Evolutionary conservation across 176 grass and related monocot species (phyloP).

Genomic region (Chloris gayana): DNA sequence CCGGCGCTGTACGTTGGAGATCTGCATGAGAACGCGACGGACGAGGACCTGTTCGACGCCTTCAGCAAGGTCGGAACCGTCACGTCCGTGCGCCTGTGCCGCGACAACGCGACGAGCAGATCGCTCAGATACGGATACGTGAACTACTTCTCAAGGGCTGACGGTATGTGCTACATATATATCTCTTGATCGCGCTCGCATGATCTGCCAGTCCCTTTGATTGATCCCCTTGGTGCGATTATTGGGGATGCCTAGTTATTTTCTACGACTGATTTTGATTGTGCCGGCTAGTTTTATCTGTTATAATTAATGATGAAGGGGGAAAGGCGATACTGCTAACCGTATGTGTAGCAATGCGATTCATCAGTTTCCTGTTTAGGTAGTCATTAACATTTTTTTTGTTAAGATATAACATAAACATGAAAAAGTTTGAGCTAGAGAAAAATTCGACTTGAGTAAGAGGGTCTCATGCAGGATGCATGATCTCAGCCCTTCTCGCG

Average conservation of each 20-base stretch:
- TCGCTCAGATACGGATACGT: conserved; percentile 73
- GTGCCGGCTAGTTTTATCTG: neutral
- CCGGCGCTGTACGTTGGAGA: conserved; percentile 74
- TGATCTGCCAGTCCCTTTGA: neutral
- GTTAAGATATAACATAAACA: neutral
- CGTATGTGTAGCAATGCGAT: neutral
- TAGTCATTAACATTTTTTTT: neutral
- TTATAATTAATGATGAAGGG: neutral
- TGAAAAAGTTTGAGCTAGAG: neutral
- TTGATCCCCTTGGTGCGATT: neutral
- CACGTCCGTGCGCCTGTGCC: conserved; percentile 67
- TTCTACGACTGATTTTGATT: neutral
- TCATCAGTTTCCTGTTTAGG: neutral
- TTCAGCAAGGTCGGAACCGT: conserved; percentile 59
- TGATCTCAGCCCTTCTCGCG: neutral
- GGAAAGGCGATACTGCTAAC: neutral
- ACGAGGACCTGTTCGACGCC: conserved; percentile 47
- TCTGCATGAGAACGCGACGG: conserved; percentile 49
- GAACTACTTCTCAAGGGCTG: conserved; percentile 53
- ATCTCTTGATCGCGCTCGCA: neutral
- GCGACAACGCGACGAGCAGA: conserved; percentile 48
- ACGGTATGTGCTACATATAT: conserved; percentile 53
- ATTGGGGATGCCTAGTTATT: neutral
- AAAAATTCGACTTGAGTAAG: neutral
- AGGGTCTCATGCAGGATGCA: conserved; percentile 17